phyloP scores from a whole-genome alignment of 306 rosid species.

The Senna siamea region DNA sequence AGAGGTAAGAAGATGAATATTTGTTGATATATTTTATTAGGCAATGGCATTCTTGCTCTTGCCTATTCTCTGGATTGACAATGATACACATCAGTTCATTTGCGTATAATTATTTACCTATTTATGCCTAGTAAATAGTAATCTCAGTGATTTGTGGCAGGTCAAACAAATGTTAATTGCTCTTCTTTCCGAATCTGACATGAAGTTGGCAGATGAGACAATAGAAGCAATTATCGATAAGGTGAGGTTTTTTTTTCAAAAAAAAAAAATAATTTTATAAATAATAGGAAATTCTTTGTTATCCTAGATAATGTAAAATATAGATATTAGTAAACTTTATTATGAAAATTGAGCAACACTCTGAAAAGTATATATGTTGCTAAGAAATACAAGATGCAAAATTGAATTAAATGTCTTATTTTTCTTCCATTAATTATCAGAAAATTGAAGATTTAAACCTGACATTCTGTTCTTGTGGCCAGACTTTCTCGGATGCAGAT shows the following conservation, averaged over 20 bases:
- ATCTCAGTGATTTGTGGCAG: constrained; percentile 47
- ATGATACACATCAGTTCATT: background rate
- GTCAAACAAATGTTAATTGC: constrained; percentile 90
- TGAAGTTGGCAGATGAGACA: constrained; percentile 82
- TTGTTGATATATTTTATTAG: background rate
- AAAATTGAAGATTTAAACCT: background rate
- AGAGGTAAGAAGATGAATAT: constrained; percentile 58
- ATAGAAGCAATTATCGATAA: constrained; percentile 74
- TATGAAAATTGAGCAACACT: background rate
- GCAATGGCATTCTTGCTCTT: background rate
- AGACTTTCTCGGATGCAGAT: constrained; percentile 94
- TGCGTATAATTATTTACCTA: background rate
- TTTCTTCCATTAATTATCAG: background rate
- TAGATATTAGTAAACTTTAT: background rate
- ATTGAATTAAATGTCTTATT: background rate
- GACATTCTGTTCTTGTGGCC: constrained; percentile 36
- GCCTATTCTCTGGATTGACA: background rate
- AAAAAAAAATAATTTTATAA: too few species aligned
- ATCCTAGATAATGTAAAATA: too few species aligned
- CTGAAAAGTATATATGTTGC: background rate
- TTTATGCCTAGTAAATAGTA: background rate
- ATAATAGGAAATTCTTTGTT: too few species aligned
- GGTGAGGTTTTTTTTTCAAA: too few species aligned
- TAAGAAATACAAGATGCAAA: background rate
- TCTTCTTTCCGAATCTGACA: constrained; percentile 80